Evolutionary conservation across 1,284 basidiomycete genomes (phyloP), one percentile per base, ranked within the genome.

Genomic region (Boletus austroedulis): DNA sequence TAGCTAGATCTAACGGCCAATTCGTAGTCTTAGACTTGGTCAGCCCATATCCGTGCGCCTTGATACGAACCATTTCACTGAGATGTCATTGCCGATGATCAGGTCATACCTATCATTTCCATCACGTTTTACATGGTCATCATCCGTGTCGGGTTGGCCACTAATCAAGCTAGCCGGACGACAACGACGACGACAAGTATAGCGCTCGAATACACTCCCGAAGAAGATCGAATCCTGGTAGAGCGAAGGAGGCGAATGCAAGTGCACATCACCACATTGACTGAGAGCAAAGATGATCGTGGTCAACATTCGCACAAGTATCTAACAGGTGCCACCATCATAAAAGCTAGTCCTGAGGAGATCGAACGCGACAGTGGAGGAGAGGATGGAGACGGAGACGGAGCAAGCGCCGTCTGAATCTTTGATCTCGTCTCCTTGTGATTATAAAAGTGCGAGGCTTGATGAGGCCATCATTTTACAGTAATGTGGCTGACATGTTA

Each of bases 11-110:
- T 15, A 61, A 66, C 5, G 51, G 44, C 19, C 50, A 66, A 50
- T 59, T 56, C 17, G 51, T 68, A 8, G 23, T 69, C 8, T 21
- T 70, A 12, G 57, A 64, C 34, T 45, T 61, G 59, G 67, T 71
- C 15, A 58, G 59, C 14, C 8, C 43, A 10, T n/a, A 46, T 12
- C 29, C n/a, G 2, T 40, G n/a, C 0, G 41, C 5, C 29, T 19
- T 56, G 8, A 9, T 10, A 19, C 15, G 26, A 8, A 21, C 24
- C 15, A 5, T 36, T 12, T 7, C 28, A 28, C 50, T 58, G 21
- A 63, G 5, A 34, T 15, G 29, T 45, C 8, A n/a, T 15, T 21
- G 2, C 21, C 24, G 21, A 46, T 10, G 43, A 26, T 8, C 31
- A 68, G 57, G 51, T 55, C 6, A 55, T 24, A 6, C 54, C 54